Evolutionary conservation across 2,329 filamentous ascomycete species (phyloP).

Genomic region (Botrytis paeoniae): DNA sequence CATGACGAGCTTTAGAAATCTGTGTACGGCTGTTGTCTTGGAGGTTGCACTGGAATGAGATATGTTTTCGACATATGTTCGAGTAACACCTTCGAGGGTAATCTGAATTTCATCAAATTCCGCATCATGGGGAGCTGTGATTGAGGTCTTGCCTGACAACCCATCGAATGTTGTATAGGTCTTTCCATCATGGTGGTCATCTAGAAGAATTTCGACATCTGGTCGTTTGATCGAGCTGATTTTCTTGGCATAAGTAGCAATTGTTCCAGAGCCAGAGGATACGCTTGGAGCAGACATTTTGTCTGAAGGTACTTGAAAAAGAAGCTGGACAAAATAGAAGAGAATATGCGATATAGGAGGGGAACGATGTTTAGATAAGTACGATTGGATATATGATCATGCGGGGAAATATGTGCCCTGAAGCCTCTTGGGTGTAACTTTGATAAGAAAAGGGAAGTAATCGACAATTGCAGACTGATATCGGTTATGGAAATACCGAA

Average conservation of each 20-base stretch:
- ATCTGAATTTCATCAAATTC: slow-evolving; percentile 37
- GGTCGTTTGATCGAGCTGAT: slow-evolving; percentile 25
- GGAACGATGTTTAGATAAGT: neutral
- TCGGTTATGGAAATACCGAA: neutral
- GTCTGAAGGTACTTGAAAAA: neutral
- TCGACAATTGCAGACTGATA: slow-evolving; percentile 20
- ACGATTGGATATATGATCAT: slow-evolving; percentile 9
- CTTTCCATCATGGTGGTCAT: slow-evolving; percentile 32
- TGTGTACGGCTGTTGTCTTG: slow-evolving; percentile 34
- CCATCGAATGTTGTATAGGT: slow-evolving; percentile 36
- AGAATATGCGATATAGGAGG: neutral
- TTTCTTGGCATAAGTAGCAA: slow-evolving; percentile 32
- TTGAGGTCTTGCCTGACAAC: slow-evolving; percentile 32
- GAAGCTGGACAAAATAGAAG: slow-evolving; percentile 13
- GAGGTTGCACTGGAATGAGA: slow-evolving; percentile 29
- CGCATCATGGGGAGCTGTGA: slow-evolving; percentile 33
- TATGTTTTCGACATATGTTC: slow-evolving; percentile 35
- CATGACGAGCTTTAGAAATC: slow-evolving; percentile 37
- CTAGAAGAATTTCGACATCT: slow-evolving; percentile 34
- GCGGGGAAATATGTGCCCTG: slow-evolving; percentile 16
- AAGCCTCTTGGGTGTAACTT: slow-evolving; percentile 4
- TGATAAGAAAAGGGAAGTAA: neutral
- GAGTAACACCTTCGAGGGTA: slow-evolving; percentile 34
- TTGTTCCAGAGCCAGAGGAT: slow-evolving; percentile 29
- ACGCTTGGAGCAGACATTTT: slow-evolving; percentile 30